Evolutionary conservation across 257 asterid genomes (phyloP), one percentile per base, ranked within the genome.

Genomic region (Forsythia suspensa): DNA sequence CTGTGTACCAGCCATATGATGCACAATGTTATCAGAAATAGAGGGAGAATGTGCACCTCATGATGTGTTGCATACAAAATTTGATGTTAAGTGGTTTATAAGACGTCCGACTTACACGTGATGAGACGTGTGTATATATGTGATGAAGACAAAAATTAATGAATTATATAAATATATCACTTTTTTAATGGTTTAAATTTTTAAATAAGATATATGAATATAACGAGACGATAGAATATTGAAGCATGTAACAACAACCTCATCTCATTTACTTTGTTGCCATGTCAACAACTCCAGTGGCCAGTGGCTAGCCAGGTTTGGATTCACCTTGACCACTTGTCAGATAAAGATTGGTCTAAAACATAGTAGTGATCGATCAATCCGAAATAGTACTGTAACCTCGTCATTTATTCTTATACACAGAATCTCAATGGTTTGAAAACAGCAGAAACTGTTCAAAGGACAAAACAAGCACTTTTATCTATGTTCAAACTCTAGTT

Each of bases 291-390:
- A 20, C 69, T 48, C 40, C 70, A 63, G n/a, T 8, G 70, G 39
- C n/a, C 68, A 67, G 46, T 67, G 48, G 77, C 21, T 67, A 70
- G 46, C 55, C 6, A 40, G 38, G n/a, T 74, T 42, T 59, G 61
- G 80, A 69, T 84, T 74, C 74, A 63, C 43, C 72, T 77, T 29
- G 38, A 65, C 57, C 65, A 80, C 79, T 44, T 71, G 74, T 73
- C 82, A 72, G 34, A 55, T 80, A 8, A 29, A 55, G 80, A 77
- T 81, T 73, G 84, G 84, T 44, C 51, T 4, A 1, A 36, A 46
- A 78, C 15, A 65, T 46, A 57, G 34, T 66, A 29, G 66, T 15
- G 34, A 29, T 29, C 34, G 73, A 36, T 63, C 70, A 29, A 10
- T 63, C 13, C 15, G 6, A 24, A 63, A 24, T 51, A 13, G 11